A percentile compares a stretch with the other conserved stretches of the same genome.
Evolutionary conservation across 257 asterid genomes (phyloP).

Genomic region (Solanum chmielewskii): DNA sequence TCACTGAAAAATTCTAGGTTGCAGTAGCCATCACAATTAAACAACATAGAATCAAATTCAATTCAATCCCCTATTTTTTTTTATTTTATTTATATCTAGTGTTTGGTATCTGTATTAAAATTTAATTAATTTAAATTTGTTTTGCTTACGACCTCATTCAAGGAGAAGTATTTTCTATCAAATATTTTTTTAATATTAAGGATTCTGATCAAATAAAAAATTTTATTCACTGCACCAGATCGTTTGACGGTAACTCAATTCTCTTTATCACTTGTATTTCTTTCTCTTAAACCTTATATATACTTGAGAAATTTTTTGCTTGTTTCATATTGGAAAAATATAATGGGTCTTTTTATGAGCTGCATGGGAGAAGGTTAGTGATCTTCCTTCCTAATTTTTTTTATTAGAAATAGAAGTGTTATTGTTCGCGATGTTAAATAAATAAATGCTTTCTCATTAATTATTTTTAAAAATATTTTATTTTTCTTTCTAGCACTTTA

Average conservation of each 20-base stretch:
- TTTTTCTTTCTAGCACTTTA: no score
- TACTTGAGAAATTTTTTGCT: background rate
- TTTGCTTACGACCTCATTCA: fast-evolving
- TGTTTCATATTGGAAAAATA: background rate
- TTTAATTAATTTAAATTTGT: background rate
- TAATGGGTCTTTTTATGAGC: background rate
- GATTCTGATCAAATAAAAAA: fast-evolving
- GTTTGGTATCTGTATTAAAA: background rate
- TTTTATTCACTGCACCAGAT: background rate
- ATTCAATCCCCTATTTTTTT: background rate
- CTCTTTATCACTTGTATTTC: background rate
- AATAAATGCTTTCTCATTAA: no score
- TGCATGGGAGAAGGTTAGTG: background rate
- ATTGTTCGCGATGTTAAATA: background rate
- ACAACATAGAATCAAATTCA: background rate
- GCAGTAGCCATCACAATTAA: background rate
- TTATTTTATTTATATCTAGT: background rate
- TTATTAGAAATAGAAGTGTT: background rate
- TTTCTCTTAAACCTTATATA: background rate
- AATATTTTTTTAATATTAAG: fast-evolving
- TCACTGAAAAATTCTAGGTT: background rate
- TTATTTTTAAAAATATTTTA: no score
- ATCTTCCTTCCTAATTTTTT: background rate
- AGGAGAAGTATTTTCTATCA: background rate
- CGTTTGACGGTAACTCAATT: background rate